These are phyloP conservation scores for Lupinus albus DNA, from an alignment of 306 rosid species.

Conservation along the genomic window DNA sequence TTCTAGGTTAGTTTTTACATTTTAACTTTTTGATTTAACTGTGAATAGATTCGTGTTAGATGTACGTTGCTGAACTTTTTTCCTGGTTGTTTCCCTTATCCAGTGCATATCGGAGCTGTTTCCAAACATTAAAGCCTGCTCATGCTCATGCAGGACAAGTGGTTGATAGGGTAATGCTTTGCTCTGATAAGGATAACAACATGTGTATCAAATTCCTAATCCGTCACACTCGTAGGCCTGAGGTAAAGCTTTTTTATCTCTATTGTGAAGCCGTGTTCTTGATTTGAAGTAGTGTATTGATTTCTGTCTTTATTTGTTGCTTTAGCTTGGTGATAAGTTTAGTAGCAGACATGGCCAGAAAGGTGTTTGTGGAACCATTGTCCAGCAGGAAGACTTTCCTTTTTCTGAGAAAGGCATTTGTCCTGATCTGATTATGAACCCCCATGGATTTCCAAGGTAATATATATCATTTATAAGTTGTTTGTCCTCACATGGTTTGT, in stretches of 20 bases:
- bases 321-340: conserved; percentile 91
- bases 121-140: conserved; percentile 49
- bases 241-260: conserved; percentile 55
- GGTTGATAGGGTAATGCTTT: conserved; percentile 83
- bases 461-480: not conserved
- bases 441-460: conserved; percentile 98
- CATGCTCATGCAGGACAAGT: conserved; percentile 78
- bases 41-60: conserved; percentile 4
- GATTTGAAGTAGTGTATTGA: conserved; percentile 27
- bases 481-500: not conserved
- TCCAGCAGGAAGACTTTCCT: conserved; percentile 94
- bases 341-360: conserved; percentile 99
- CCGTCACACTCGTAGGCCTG: conserved; percentile 96
- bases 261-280: conserved; percentile 17
- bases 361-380: conserved; percentile 96
- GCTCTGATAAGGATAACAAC: conserved; percentile 67
- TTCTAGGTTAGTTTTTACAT: conserved; percentile 52
- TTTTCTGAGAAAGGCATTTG: conserved; percentile 97
- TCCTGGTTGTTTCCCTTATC: conserved; percentile 31
- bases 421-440: conserved; percentile 97
- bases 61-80: conserved; percentile 31
- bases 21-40: not conserved
- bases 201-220: conserved; percentile 68
- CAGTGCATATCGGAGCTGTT: conserved; percentile 58
- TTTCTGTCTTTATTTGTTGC: conserved; percentile 36